Conservation (phyloP, 345 rosid species). For the Crucihimalaya himalaica region DNA sequence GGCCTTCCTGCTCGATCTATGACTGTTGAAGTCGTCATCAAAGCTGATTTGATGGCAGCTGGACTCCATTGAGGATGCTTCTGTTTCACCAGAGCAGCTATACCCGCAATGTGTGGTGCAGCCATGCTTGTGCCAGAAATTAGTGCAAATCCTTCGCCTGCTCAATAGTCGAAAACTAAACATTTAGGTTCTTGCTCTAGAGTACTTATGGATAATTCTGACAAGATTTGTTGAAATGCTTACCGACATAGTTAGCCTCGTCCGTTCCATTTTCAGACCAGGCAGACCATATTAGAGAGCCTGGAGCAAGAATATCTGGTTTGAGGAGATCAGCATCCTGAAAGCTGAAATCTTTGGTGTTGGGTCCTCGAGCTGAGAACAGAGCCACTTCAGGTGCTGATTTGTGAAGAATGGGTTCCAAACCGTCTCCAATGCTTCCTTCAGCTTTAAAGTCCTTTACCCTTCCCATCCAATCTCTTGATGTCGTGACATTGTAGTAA, state of each 20-base stretch:
- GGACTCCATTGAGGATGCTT: slow-evolving; percentile 97
- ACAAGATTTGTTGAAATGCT: slow-evolving; percentile 18
- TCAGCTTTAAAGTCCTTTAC: slow-evolving; percentile 81
- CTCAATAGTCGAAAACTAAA: slow-evolving; percentile 11
- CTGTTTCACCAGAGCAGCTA: slow-evolving; percentile 98
- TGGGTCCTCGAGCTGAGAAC: slow-evolving; percentile 97
- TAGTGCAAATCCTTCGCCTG: slow-evolving; percentile 97
- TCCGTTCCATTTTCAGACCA: slow-evolving; percentile 99
- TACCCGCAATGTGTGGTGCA: slow-evolving; percentile 98
- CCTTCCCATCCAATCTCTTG: slow-evolving; percentile 96
- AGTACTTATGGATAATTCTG: not conserved
- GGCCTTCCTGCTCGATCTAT: slow-evolving; percentile 91
- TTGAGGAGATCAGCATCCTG: slow-evolving; percentile 98
- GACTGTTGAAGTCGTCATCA: slow-evolving; percentile 87
- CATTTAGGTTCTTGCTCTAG: slow-evolving; percentile 7
- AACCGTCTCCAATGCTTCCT: slow-evolving; percentile 94
- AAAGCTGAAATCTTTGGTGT: slow-evolving; percentile 88
- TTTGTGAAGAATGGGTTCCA: slow-evolving; percentile 91
- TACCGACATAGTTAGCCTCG: slow-evolving; percentile 87
- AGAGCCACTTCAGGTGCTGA: slow-evolving; percentile 98
- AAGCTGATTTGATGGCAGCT: slow-evolving; percentile 92
- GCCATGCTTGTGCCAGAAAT: slow-evolving; percentile 99
- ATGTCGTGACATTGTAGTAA: slow-evolving; percentile 87
- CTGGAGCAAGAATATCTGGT: slow-evolving; percentile 98
- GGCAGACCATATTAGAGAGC: slow-evolving; percentile 98